Base-by-base conservation (phyloP, 176 grass and related monocot genomes). In the Tillandsia fasciculata region DNA sequence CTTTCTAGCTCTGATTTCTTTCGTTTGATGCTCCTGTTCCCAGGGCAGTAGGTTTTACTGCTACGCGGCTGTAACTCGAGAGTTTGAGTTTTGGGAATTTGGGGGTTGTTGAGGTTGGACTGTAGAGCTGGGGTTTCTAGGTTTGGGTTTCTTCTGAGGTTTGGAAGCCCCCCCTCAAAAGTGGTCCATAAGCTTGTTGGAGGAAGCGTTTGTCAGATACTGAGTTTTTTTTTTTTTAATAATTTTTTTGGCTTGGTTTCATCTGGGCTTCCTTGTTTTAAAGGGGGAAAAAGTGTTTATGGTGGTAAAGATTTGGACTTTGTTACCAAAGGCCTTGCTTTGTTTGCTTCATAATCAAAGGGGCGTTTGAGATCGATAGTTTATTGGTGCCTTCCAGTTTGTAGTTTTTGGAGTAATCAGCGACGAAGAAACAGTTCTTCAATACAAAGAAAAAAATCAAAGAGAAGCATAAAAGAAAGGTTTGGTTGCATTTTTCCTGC, bases 31-130 rank as follows among this genome's bases (percentile, higher is more conserved):
- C 51, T 50, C 20, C 70, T 20, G 50, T 12, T 59, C 63, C 67
- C 17, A 69, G 51, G 27, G 61, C 47, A 78, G 26, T 70, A 56
- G 27, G 63, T 70, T 71, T 78, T 33, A 12, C 70, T 71, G 66
- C 20, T 47, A 64, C 26, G 12, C 63, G 56, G 8, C 56, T 6
- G 56, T 61, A 2, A n/a, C 13, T 61, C 22, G 56, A 61, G 14
- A 61, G 33, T 42, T 61, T 61, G 56, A 20, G 56, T 9, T 2
- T 1, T 20, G 56, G 17, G 17, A 61, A 2, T 61, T 61, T 61
- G 56, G 22, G 18, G 56, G 56, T 61, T 42, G 33, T 42, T 42
- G 33, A 42, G 33, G 33, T 42, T 42, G 33, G 33, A 42, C 33
- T 42, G 3, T 42, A 42, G 33, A 42, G 33, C 33, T 42, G 33